Conservation (phyloP, 495 filamentous ascomycete genomes). For the Bacidia gigantensis region DNA sequence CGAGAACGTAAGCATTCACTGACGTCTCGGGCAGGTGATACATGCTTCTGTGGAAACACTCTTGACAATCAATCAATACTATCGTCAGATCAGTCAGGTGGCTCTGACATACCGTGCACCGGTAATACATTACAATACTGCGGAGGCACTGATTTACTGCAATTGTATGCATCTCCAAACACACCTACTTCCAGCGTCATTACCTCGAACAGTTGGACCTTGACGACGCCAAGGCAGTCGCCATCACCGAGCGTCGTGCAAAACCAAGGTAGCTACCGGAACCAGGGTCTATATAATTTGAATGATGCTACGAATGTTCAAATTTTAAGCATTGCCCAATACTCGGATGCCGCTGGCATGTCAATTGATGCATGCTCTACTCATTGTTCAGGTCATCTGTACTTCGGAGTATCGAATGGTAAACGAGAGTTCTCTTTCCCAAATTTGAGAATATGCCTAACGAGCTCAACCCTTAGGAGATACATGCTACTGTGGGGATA, state of each 20-base stretch:
- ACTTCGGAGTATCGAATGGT: constrained; percentile 2
- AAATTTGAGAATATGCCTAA: not conserved
- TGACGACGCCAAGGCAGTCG: not conserved
- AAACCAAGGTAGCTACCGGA: not conserved
- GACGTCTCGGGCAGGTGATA: not conserved
- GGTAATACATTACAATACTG: not conserved
- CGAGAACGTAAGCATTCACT: not conserved
- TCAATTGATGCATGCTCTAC: not conserved
- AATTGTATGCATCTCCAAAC: not conserved
- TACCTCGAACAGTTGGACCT: too few species aligned
- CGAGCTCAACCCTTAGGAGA: not conserved
- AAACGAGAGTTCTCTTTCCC: not conserved
- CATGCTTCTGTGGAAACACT: not conserved
- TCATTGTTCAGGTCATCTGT: not conserved
- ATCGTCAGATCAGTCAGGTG: not conserved
- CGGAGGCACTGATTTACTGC: constrained; percentile 1
- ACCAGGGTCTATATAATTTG: not conserved
- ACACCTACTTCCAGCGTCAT: not conserved
- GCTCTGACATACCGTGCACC: not conserved
- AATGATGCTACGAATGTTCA: not conserved
- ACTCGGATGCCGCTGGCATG: not conserved
- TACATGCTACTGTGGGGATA: not conserved
- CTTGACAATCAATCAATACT: not conserved
- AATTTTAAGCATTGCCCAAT: not conserved
- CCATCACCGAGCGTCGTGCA: not conserved